Evolutionary conservation across 2,329 filamentous ascomycete species (phyloP).

Genomic region (Epichloe bromicola): DNA sequence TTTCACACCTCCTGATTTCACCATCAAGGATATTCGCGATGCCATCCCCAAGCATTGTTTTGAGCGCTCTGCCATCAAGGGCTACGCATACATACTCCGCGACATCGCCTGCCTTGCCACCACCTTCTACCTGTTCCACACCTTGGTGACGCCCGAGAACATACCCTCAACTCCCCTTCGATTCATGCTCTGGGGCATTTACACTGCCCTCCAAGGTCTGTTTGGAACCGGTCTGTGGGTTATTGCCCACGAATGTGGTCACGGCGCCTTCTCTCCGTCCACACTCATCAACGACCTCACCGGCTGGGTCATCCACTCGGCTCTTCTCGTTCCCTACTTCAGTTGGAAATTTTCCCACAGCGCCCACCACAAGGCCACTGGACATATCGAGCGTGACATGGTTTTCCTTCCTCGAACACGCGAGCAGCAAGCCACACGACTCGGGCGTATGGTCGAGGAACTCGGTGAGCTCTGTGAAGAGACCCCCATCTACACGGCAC

Average conservation of each 20-base stretch:
- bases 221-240: conserved; percentile 95
- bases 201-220: conserved; percentile 76
- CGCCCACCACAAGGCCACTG: conserved; percentile 99
- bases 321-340: conserved; percentile 90
- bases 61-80: conserved; percentile 64
- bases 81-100: conserved; percentile 72
- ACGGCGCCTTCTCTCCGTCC: conserved; percentile 91
- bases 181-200: conserved; percentile 47
- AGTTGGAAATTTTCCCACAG: conserved; percentile 99
- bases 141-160: conserved; percentile 73
- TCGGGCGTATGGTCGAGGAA: conserved; percentile 68
- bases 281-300: conserved; percentile 83
- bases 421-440: conserved; percentile 61
- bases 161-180: conserved; percentile 59
- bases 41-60: conserved; percentile 98
- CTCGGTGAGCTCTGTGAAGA: conserved; percentile 85
- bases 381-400: conserved; percentile 96
- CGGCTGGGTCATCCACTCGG: conserved; percentile 82
- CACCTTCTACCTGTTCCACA: conserved; percentile 83
- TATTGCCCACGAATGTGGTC: conserved; percentile 92
- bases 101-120: conserved; percentile 59
- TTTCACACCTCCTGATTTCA: conserved; percentile 88
- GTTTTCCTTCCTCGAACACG: conserved; percentile 94
- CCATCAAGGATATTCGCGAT: conserved; percentile 93
- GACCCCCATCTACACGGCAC: conserved; percentile 71